phyloP scores from a whole-genome alignment of 2,329 filamentous ascomycete genomes.

The Aspergillus oerlinghausenensis region DNA sequence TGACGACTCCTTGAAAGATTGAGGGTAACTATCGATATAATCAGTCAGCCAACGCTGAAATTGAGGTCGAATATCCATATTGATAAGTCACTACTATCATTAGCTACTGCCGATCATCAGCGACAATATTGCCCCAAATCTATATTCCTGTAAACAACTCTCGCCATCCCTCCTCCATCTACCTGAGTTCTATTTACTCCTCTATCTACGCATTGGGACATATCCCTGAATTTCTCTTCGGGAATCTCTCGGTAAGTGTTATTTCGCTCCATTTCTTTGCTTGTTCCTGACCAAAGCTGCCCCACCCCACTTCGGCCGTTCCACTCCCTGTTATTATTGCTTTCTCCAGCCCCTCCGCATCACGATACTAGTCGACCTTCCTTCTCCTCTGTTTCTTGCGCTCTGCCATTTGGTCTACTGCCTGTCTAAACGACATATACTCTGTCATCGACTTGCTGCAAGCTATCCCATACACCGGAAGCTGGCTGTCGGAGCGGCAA shows the following conservation, averaged over 20 bases:
- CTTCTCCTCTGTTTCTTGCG: neutral
- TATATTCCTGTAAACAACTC: neutral
- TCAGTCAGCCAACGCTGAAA: neutral
- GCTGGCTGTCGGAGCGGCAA: neutral
- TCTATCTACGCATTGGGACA: neutral
- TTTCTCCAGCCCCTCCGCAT: conserved; percentile 16
- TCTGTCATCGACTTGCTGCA: neutral
- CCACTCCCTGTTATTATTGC: conserved; percentile 16
- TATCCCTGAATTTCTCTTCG: neutral
- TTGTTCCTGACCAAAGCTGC: conserved; percentile 4
- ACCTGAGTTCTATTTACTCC: neutral
- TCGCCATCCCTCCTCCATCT: neutral
- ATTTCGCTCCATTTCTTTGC: neutral
- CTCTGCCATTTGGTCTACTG: neutral
- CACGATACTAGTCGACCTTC: conserved; percentile 1
- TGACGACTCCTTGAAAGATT: neutral
- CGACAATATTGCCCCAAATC: neutral
- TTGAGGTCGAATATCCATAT: neutral
- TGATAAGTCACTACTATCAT: neutral
- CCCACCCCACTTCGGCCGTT: conserved; percentile 15
- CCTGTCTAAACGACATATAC: neutral
- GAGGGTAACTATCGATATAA: neutral
- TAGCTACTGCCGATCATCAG: neutral
- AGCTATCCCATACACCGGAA: neutral
- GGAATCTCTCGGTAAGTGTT: neutral